Conservation (phyloP, 2,329 filamentous ascomycete species). For the Colletotrichum horii region DNA sequence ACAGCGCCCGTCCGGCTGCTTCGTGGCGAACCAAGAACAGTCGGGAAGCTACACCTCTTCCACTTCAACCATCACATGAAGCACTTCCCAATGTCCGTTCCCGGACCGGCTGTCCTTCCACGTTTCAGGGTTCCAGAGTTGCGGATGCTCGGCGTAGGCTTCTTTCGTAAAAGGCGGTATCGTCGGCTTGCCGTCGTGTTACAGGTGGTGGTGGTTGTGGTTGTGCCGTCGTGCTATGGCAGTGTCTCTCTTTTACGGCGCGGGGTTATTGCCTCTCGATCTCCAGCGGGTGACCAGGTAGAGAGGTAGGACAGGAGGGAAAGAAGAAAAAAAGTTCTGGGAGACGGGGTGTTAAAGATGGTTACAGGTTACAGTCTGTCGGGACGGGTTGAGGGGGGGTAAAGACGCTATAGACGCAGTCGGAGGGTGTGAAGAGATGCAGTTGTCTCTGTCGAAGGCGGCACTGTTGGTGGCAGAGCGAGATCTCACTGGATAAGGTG, state of each 20-base stretch:
- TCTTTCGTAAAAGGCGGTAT: slow-evolving; percentile 1
- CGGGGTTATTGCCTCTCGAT: background rate
- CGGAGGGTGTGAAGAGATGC: slow-evolving; percentile 26
- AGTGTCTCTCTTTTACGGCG: slow-evolving; percentile 8
- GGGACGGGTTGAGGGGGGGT: slow-evolving; percentile 2
- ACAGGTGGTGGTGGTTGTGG: slow-evolving; percentile 8
- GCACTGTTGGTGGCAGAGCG: slow-evolving; percentile 11
- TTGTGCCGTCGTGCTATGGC: slow-evolving; percentile 4
- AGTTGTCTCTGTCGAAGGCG: slow-evolving; percentile 16
- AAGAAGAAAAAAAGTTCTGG: slow-evolving; percentile 5
- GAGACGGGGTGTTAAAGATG: slow-evolving; percentile 19
- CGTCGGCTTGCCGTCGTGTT: slow-evolving; percentile 2
- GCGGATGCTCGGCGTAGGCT: slow-evolving; percentile 6
- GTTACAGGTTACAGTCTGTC: slow-evolving; percentile 19
- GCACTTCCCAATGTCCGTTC: slow-evolving; percentile 33
- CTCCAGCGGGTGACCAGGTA: background rate
- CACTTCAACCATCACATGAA: slow-evolving; percentile 43
- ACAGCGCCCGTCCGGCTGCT: slow-evolving; percentile 21
- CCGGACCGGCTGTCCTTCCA: slow-evolving; percentile 29
- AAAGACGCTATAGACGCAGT: slow-evolving; percentile 31
- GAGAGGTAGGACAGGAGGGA: slow-evolving; percentile 5
- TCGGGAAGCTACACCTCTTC: slow-evolving; percentile 36
- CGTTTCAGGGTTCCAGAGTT: slow-evolving; percentile 21
- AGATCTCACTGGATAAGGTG: slow-evolving; percentile 19
- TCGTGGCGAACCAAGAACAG: slow-evolving; percentile 24